Evolutionary conservation across 106 monocot genomes (phyloP), one percentile per base, ranked within the genome.

Genomic region (Dendrobium chrysotoxum): DNA sequence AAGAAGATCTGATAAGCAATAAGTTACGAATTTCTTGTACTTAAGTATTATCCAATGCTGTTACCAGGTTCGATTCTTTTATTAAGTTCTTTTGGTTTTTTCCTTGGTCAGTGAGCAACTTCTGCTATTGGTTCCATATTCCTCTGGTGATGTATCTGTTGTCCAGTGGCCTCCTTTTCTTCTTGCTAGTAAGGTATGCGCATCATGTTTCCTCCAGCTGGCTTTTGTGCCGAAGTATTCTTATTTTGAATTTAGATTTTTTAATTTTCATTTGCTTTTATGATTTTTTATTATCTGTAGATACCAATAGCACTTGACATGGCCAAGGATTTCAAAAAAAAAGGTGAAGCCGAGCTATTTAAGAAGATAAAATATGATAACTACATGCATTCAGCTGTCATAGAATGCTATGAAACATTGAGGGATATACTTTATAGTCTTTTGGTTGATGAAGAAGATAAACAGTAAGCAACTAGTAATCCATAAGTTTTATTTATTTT

Each of bases 91-190:
- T 79, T 44, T 20, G 44, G 54, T 57, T 76, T 11, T 25, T 83
- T 88, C 12, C 46, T 21, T 83, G 80, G 30, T 30, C 66, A 97
- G 97, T 77, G 97, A 97, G 83, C 90, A 83, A 81, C 83, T 89
- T 89, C 80, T 97, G 30, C 79, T 97, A 83, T 85, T 97, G 75
- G 90, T 97, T n/a, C 94, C 97, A 74, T 94, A 83, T 85, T 89
- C 90, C 79, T 89, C 90, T 53, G 78, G 67, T 44, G 84, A 85
- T 30, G 81, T 92, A 83, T 79, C 88, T 84, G 93, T 94, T 84
- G 85, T 97, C 70, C 94, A 97, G 68, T 97, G 97, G 97, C 97
- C 97, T 84, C 94, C 97, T 25, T 97, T 97, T 84, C 92, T 97
- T 79, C 97, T 97, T 84, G 97, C 97, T 15, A 94, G 94, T 80